Conservation (phyloP, 805 yeast genomes). For the Lipomyces orientalis region DNA sequence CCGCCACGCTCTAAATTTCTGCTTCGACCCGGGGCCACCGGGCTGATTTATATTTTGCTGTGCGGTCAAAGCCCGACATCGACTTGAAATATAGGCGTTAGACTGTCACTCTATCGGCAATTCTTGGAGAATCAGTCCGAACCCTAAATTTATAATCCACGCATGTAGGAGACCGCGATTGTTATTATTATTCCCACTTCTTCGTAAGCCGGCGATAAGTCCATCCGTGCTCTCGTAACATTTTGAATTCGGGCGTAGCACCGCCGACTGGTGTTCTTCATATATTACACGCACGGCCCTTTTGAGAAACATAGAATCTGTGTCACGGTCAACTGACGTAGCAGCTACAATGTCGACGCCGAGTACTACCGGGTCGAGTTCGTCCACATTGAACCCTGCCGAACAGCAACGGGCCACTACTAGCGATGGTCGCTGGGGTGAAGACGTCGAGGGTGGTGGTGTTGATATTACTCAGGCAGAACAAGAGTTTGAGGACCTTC, state of each 20-base stretch:
- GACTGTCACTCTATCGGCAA: not conserved
- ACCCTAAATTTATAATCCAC: not conserved
- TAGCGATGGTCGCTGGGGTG: slow-evolving; percentile 20
- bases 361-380: not conserved
- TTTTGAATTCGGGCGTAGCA: not conserved
- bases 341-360: not conserved
- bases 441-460: slow-evolving; percentile 11
- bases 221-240: not conserved
- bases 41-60: not conserved
- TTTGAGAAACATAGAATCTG: not conserved
- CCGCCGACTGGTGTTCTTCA: too few species aligned
- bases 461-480: slow-evolving; percentile 14
- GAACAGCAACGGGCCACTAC: not conserved
- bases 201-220: not conserved
- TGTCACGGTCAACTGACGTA: not conserved
- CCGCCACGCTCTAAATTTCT: not conserved
- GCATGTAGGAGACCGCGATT: too few species aligned
- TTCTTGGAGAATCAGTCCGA: not conserved
- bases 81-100: not conserved
- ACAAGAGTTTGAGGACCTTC: slow-evolving; percentile 15
- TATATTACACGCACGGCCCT: not conserved
- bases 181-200: too few species aligned
- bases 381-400: not conserved
- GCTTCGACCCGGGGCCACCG: not conserved
- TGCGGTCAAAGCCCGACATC: not conserved